A percentile compares a stretch with the other conserved stretches of the same genome.
These are phyloP conservation scores for Leccinum angustisporum DNA, from an alignment of 1,284 basidiomycete genomes.

Conservation along the genomic window DNA sequence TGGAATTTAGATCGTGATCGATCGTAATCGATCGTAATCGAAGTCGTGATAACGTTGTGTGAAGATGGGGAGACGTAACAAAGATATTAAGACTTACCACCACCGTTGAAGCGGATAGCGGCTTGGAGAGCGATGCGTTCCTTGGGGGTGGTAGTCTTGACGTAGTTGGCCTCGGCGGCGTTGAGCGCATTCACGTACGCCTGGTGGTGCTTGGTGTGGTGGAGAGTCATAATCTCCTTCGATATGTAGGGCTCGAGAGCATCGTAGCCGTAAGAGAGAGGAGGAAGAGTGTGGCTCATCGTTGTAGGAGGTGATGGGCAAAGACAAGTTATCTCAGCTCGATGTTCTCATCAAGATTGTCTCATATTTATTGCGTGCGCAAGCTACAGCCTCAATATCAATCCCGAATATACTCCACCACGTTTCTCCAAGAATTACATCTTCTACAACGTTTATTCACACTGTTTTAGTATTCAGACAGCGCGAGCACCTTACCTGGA, in stretches of 20 bases:
- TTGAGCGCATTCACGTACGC: slow-evolving; percentile 77
- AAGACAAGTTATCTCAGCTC: not conserved
- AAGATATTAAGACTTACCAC: slow-evolving; percentile 40
- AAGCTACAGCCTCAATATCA: not conserved
- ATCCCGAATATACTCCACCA: not conserved
- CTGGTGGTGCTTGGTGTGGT: slow-evolving; percentile 88
- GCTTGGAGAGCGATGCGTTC: slow-evolving; percentile 78
- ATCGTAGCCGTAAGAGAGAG: slow-evolving; percentile 86
- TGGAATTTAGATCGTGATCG: slow-evolving; percentile 5
- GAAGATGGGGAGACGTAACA: not conserved
- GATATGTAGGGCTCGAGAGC: slow-evolving; percentile 86
- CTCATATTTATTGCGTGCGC: slow-evolving; percentile 7
- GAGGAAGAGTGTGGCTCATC: slow-evolving; percentile 64
- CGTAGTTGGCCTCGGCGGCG: slow-evolving; percentile 72
- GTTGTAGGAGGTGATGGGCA: slow-evolving; percentile 8
- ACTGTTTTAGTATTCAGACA: slow-evolving; percentile 44
- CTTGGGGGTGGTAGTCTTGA: slow-evolving; percentile 62
- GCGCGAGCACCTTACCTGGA: slow-evolving; percentile 52
- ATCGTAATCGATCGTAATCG: slow-evolving; percentile 22
- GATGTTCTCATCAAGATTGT: slow-evolving; percentile 3
- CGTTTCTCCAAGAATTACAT: not conserved
- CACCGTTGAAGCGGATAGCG: slow-evolving; percentile 73
- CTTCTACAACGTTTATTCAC: not conserved
- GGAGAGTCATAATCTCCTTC: slow-evolving; percentile 79
- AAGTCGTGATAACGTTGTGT: slow-evolving; percentile 19